phyloP scores from a whole-genome alignment of 2,329 filamentous ascomycete species.

The Colletotrichum australisinense region DNA sequence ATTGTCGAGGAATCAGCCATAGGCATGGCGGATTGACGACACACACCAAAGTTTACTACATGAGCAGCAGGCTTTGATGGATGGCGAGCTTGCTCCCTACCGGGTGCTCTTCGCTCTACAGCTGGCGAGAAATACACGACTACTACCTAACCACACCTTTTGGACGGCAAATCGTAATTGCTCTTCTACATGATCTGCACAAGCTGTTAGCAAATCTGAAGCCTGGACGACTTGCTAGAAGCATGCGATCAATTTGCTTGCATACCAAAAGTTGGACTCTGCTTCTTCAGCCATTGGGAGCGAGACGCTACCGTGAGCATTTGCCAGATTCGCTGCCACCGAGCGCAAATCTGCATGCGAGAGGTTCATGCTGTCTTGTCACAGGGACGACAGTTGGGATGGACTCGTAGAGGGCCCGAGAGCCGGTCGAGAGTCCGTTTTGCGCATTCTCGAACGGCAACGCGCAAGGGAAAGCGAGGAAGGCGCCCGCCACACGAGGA shows the following conservation, averaged over 20 bases:
- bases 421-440: conserved; percentile 1
- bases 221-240: not conserved
- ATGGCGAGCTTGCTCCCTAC: not conserved
- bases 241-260: not conserved
- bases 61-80: not conserved
- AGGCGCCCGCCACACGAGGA: not conserved
- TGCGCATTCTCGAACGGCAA: not conserved
- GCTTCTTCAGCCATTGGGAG: too few relatives aligned
- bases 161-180: not conserved
- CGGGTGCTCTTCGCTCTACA: not conserved
- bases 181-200: not conserved
- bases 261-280: not conserved
- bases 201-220: not conserved
- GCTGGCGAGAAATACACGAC: not conserved
- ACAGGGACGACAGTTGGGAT: conserved; percentile 1
- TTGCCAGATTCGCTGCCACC: not conserved
- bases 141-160: too few relatives aligned
- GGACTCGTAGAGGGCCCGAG: not conserved
- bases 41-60: not conserved
- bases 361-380: conserved; percentile 29
- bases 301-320: not conserved
- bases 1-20: not conserved
- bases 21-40: not conserved
- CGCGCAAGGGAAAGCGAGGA: not conserved
- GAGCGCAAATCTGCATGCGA: conserved; percentile 2